A percentile compares a stretch with the other conserved stretches of the same genome.
Conservation (phyloP, 495 filamentous ascomycete species). For the Lepidopterella palustris region DNA sequence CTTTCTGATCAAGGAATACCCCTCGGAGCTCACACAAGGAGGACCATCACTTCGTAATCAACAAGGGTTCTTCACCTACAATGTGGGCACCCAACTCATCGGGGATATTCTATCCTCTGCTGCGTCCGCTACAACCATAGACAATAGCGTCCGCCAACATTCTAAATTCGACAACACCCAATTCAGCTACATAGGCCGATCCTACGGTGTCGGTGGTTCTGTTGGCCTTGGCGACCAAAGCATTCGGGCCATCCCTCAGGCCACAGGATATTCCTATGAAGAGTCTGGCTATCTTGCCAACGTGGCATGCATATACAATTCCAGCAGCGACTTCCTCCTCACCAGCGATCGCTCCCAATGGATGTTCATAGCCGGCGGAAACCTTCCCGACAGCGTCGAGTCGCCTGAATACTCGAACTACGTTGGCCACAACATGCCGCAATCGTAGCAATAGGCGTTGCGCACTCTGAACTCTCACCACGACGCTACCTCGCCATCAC, state of each 20-base stretch:
- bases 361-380: constrained; percentile 25
- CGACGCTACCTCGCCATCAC: constrained; percentile 28
- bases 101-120: constrained; percentile 29
- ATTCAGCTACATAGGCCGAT: constrained; percentile 34
- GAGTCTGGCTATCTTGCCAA: constrained; percentile 30
- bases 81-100: constrained; percentile 24
- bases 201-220: constrained; percentile 35
- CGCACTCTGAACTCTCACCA: constrained; percentile 14
- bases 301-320: constrained; percentile 35
- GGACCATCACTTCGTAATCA: constrained; percentile 22
- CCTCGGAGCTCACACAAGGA: constrained; percentile 17
- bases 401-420: constrained; percentile 27
- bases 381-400: constrained; percentile 29
- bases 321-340: constrained; percentile 10
- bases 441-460: constrained; percentile 32
- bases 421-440: constrained; percentile 20
- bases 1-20: constrained; percentile 25
- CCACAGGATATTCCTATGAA: constrained; percentile 28
- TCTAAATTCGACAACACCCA: constrained; percentile 37
- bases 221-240: constrained; percentile 31
- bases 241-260: constrained; percentile 18
- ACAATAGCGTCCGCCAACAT: constrained; percentile 18
- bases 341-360: constrained; percentile 3
- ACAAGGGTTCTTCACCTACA: constrained; percentile 34
- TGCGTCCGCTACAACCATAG: constrained; percentile 27